Evolutionary conservation across 2,329 filamentous ascomycete species (phyloP).

Genomic region (Chaetomium strumarium): DNA sequence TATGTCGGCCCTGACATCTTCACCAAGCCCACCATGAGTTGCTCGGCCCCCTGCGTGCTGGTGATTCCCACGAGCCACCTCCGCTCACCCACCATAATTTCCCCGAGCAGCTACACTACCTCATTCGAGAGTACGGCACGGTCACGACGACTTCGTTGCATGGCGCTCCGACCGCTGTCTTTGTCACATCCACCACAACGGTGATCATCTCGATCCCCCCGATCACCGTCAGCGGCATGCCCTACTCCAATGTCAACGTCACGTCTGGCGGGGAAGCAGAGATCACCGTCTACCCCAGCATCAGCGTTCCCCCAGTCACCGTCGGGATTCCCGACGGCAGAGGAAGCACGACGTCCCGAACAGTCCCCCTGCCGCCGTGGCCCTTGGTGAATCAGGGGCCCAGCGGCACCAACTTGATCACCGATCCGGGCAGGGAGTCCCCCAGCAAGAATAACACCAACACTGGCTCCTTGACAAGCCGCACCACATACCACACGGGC

Average conservation of each 20-base stretch:
- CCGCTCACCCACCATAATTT: not conserved
- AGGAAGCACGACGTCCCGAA: not conserved
- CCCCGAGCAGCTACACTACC: not conserved
- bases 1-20: not conserved
- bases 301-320: not conserved
- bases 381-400: too few relatives aligned
- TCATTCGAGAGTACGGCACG: not conserved
- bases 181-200: not conserved
- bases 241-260: not conserved
- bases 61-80: not conserved
- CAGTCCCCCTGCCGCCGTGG: not conserved
- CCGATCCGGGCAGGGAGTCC: too few relatives aligned
- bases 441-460: too few relatives aligned
- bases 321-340: not conserved
- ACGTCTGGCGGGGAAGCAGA: not conserved
- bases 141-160: too few relatives aligned
- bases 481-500: too few relatives aligned
- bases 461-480: too few relatives aligned
- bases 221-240: not conserved
- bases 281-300: not conserved
- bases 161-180: not conserved
- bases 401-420: too few relatives aligned
- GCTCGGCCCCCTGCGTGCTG: not conserved
- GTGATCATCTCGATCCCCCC: too few relatives aligned
- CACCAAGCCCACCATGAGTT: not conserved